Percentiles rank a stretch among this genome's conserved stretches.
Evolutionary conservation across 2,329 filamentous ascomycete species (phyloP).

Genomic region (Fusarium longipes): DNA sequence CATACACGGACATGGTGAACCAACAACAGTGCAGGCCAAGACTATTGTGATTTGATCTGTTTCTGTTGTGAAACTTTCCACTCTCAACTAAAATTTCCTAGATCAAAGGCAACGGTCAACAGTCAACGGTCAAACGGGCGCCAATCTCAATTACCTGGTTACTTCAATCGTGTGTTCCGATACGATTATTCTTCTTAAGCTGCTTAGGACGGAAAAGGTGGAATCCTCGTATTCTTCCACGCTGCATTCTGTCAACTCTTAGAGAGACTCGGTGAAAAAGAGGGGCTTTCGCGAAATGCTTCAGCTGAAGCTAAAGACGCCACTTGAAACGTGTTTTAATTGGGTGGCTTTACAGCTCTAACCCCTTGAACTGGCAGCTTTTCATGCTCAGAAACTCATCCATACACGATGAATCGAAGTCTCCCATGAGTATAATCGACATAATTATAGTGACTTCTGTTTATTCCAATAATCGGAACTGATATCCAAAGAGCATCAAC

Average conservation of each 20-base stretch:
- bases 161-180: too few species aligned
- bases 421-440: too few species aligned
- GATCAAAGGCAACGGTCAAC: constrained; percentile 7
- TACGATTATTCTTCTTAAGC: too few species aligned
- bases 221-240: neutral
- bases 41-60: neutral
- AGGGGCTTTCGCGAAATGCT: constrained; percentile 3
- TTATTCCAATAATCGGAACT: too few species aligned
- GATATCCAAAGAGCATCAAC: neutral
- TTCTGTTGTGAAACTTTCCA: neutral
- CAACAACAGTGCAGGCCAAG: too few species aligned
- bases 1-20: too few species aligned
- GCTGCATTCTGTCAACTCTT: neutral
- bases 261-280: neutral
- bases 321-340: constrained; percentile 24
- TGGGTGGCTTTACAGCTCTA: constrained; percentile 9
- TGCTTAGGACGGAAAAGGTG: neutral
- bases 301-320: constrained; percentile 27
- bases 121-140: neutral
- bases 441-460: too few species aligned
- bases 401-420: too few species aligned
- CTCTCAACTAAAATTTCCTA: neutral
- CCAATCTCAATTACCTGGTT: neutral
- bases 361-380: constrained; percentile 1
- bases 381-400: too few species aligned